Conservation (phyloP, 768 basidiomycete species). For the Tubosaeta brunneosetosa region DNA sequence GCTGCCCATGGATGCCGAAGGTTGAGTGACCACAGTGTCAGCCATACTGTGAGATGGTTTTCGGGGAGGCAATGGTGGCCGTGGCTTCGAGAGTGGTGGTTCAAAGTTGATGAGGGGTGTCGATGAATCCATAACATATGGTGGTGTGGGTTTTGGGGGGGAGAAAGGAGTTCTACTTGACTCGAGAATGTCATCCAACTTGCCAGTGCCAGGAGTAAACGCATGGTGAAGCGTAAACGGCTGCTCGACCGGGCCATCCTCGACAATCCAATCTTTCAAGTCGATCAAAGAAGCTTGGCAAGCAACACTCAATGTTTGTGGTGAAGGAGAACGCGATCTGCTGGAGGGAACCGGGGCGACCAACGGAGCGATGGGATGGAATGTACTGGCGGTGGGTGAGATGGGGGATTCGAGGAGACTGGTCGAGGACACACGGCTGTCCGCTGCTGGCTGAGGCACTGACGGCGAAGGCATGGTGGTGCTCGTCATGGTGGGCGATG, state of each 20-base stretch:
- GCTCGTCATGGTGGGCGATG: constrained; percentile 16
- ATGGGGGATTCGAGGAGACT: constrained; percentile 47
- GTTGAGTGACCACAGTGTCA: constrained; percentile 35
- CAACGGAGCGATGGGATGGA: constrained; percentile 40
- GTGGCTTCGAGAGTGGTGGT: constrained; percentile 44
- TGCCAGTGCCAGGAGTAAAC: constrained; percentile 4
- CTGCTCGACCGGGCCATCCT: constrained; percentile 45
- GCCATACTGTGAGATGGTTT: constrained; percentile 52
- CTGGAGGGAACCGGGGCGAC: constrained; percentile 23
- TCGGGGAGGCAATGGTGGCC: constrained; percentile 64
- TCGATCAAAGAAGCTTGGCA: constrained; percentile 63
- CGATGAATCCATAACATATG: constrained; percentile 8
- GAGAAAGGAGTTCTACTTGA: constrained; percentile 25
- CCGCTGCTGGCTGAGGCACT: constrained; percentile 6
- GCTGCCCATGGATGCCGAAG: constrained; percentile 11
- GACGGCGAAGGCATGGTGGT: neutral
- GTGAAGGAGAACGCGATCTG: constrained; percentile 41
- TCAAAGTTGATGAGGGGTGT: constrained; percentile 55
- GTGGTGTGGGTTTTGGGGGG: constrained; percentile 8
- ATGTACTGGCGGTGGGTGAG: constrained; percentile 41
- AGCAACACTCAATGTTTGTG: constrained; percentile 36
- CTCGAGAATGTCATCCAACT: constrained; percentile 16
- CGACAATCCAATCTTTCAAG: constrained; percentile 69
- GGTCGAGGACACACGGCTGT: constrained; percentile 4
- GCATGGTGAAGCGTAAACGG: constrained; percentile 12